Evolutionary conservation across 129 eudicot genomes (phyloP).

Genomic region (Apium graveolens): DNA sequence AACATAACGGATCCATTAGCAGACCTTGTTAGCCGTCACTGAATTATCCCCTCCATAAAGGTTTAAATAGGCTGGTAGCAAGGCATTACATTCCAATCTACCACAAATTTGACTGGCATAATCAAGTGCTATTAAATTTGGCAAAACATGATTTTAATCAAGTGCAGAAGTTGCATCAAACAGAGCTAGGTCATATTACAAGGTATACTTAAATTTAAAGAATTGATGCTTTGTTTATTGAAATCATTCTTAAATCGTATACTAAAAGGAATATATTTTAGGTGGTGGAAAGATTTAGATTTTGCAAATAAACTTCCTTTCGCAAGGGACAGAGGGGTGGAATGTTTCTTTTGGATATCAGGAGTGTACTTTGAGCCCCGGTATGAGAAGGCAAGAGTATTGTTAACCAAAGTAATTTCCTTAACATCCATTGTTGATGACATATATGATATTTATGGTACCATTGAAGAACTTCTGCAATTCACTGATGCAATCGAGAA

Average conservation of each 20-base stretch:
- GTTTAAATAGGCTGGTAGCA: constrained; percentile 1
- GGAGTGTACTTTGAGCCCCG: constrained; percentile 40
- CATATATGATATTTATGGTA: constrained; percentile 34
- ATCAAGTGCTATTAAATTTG: not conserved
- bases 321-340: constrained; percentile 36
- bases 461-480: constrained; percentile 26
- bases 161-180: not conserved
- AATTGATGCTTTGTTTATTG: not conserved
- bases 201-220: not conserved
- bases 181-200: not conserved
- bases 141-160: constrained; percentile 10
- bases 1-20: not conserved
- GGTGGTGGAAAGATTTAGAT: constrained; percentile 45
- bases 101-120: not conserved
- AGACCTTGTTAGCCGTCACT: constrained; percentile 1
- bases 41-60: not conserved
- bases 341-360: constrained; percentile 29
- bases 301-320: constrained; percentile 19
- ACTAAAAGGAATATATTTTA: not conserved
- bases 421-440: constrained; percentile 30
- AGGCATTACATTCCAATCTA: constrained; percentile 3
- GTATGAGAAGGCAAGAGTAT: constrained; percentile 22
- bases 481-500: constrained; percentile 35
- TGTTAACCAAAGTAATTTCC: constrained; percentile 20
- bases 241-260: not conserved